Conservation (phyloP, 75 land plant species). For the Pseudotsuga menziesii region DNA sequence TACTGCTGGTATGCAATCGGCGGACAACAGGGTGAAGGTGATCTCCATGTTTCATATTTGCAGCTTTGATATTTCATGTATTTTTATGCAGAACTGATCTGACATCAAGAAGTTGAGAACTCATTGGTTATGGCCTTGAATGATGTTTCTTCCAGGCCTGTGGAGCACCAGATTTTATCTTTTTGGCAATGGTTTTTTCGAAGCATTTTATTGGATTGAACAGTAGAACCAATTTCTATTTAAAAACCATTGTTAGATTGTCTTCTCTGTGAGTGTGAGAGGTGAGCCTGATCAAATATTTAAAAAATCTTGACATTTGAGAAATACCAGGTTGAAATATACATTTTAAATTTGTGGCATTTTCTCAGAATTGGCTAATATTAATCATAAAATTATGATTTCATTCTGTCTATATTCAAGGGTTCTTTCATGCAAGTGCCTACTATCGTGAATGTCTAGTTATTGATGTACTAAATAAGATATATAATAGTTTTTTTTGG, state of each 20-base stretch:
- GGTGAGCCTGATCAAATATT: not conserved
- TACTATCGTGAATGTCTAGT: not conserved
- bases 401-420: not conserved
- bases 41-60: no score
- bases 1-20: no score
- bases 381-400: not conserved
- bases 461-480: no score
- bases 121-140: no score
- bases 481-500: not conserved
- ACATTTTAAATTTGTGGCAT: not conserved
- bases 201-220: no score
- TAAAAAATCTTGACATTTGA: not conserved
- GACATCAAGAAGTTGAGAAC: no score
- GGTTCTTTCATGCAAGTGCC: not conserved
- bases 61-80: no score
- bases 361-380: slow-evolving; percentile 2
- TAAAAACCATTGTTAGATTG: not conserved
- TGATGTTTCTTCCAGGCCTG: no score
- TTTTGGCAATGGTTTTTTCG: not conserved
- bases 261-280: not conserved
- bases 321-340: not conserved
- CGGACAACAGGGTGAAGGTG: no score
- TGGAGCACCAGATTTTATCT: not conserved
- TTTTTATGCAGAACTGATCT: no score
- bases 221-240: not conserved